A percentile compares a stretch with the other conserved stretches of the same genome.
These are phyloP conservation scores for Teratosphaeria zuluensis DNA, from an alignment of 2,329 filamentous ascomycete species.

Conservation along the genomic window DNA sequence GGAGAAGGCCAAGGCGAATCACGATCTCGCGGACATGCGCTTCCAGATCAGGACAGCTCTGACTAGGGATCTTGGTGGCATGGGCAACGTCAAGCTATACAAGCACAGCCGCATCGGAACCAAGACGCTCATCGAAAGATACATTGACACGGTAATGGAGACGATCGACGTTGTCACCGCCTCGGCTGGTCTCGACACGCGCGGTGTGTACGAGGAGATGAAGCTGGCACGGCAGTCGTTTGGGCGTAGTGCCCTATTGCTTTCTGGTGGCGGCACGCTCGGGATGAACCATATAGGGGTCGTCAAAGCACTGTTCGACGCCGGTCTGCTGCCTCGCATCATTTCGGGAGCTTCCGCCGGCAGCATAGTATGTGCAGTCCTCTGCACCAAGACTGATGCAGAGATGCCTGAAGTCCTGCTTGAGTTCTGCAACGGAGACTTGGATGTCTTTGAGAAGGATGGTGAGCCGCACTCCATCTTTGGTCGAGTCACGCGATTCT, in stretches of 20 bases:
- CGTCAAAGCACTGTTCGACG: constrained; percentile 73
- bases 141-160: constrained; percentile 73
- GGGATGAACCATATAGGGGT: constrained; percentile 85
- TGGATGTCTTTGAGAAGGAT: constrained; percentile 50
- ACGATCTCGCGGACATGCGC: constrained; percentile 64
- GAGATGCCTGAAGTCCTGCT: constrained; percentile 76
- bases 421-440: constrained; percentile 61
- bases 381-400: constrained; percentile 77
- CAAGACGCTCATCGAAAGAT: constrained; percentile 84
- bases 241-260: constrained; percentile 71
- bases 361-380: constrained; percentile 72
- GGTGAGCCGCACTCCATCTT: constrained; percentile 52
- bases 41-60: constrained; percentile 69
- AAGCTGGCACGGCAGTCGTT: constrained; percentile 83
- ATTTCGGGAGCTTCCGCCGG: constrained; percentile 87
- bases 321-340: constrained; percentile 74
- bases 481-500: constrained; percentile 55
- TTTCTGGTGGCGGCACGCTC: constrained; percentile 87
- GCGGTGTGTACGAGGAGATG: constrained; percentile 46
- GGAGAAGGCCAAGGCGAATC: constrained; percentile 11
- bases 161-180: constrained; percentile 67
- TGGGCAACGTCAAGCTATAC: constrained; percentile 71
- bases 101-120: constrained; percentile 80
- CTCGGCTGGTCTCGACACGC: constrained; percentile 38
- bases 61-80: constrained; percentile 82